A percentile compares a stretch with the other conserved stretches of the same genome.
These are phyloP conservation scores for Telopea speciosissima DNA, from an alignment of 177 flowering plant genomes.

Conservation along the genomic window DNA sequence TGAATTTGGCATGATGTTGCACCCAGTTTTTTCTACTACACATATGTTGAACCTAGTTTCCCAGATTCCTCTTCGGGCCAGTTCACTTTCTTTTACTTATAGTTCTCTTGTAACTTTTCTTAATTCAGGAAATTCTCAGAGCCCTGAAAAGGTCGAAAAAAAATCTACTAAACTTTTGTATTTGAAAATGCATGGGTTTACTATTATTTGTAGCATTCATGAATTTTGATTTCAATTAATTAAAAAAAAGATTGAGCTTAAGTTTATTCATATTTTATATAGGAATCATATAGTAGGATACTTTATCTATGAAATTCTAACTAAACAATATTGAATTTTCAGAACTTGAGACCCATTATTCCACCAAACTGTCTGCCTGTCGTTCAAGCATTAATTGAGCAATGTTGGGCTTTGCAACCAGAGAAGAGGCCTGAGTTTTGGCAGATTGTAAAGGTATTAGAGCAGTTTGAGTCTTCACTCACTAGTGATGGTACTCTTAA, in stretches of 20 bases:
- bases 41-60: not conserved
- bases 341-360: conserved; percentile 66
- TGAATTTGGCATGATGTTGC: no score
- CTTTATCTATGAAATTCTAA: conserved; percentile 3
- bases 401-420: conserved; percentile 69
- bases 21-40: not conserved
- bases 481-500: conserved; percentile 53
- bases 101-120: no score
- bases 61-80: not conserved
- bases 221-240: not conserved
- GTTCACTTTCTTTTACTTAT: not conserved
- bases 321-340: conserved; percentile 7
- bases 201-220: not conserved
- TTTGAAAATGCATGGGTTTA: not conserved
- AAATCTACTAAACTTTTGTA: not conserved
- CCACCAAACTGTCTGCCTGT: conserved; percentile 60
- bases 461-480: conserved; percentile 58
- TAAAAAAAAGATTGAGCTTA: not conserved
- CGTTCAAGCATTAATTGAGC: conserved; percentile 67
- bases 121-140: no score
- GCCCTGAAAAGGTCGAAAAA: no score
- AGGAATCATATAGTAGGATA: not conserved
- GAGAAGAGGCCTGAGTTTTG: conserved; percentile 86
- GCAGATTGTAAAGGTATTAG: conserved; percentile 81
- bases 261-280: not conserved